phyloP scores from a whole-genome alignment of 805 yeast genomes.

The Teunomyces lycoperdinae region DNA sequence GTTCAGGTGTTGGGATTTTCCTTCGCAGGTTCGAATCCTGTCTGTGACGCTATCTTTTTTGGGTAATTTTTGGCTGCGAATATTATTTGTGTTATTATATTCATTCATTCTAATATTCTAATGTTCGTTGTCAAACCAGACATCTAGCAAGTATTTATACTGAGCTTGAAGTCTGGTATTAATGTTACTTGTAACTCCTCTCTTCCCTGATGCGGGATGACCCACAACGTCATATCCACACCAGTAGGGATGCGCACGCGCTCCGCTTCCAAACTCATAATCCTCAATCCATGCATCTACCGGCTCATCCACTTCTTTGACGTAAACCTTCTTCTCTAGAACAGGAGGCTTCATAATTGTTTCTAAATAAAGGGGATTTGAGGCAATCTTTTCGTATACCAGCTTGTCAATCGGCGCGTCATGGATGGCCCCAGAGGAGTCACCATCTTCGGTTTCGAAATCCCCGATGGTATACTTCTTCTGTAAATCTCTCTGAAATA shows the following conservation, averaged over 20 bases:
- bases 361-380: slow-evolving; percentile 23
- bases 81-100: not conserved
- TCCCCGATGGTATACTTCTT: slow-evolving; percentile 11
- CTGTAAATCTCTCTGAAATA: slow-evolving; percentile 14
- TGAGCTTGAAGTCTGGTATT: slow-evolving; percentile 10
- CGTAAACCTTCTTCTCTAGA: slow-evolving; percentile 13
- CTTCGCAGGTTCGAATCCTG: slow-evolving; percentile 99
- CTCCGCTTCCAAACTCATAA: slow-evolving; percentile 11
- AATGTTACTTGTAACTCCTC: slow-evolving; percentile 19
- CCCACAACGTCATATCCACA: slow-evolving; percentile 35
- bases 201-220: slow-evolving; percentile 13
- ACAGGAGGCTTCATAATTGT: slow-evolving; percentile 25
- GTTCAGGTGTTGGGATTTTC: slow-evolving; percentile 40
- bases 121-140: slow-evolving; percentile 19
- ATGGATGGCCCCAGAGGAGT: slow-evolving; percentile 4
- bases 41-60: slow-evolving; percentile 83
- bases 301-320: slow-evolving; percentile 23
- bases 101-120: not conserved
- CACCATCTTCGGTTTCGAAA: slow-evolving; percentile 2
- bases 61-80: not conserved
- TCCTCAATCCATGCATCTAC: slow-evolving; percentile 22
- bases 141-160: slow-evolving; percentile 19
- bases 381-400: slow-evolving; percentile 6
- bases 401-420: not conserved
- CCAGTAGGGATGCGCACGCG: slow-evolving; percentile 24